phyloP scores from a whole-genome alignment of 1,139 yeast genomes.

The Pichia sp. region DNA sequence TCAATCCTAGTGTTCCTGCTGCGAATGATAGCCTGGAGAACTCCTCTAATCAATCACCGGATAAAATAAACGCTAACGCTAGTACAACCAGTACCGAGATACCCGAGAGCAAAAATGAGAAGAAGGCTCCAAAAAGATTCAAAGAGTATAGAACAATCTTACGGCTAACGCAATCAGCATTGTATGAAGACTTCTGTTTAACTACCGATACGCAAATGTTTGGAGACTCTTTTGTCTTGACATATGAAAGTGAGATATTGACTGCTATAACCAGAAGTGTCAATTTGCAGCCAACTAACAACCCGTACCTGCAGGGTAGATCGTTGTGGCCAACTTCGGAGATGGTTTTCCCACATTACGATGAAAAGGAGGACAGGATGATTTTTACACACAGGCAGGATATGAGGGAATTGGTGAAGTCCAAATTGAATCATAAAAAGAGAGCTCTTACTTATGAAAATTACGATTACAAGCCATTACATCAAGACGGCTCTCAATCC shows the following conservation, averaged over 20 bases:
- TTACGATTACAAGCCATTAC: constrained; percentile 44
- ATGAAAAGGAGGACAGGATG: constrained; percentile 38
- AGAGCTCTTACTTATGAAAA: constrained; percentile 30
- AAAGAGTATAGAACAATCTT: constrained; percentile 72
- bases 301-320: constrained; percentile 54
- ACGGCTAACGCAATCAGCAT: constrained; percentile 73
- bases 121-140: constrained; percentile 36
- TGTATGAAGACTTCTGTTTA: constrained; percentile 79
- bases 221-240: constrained; percentile 70
- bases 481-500: constrained; percentile 67
- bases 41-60: not conserved
- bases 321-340: constrained; percentile 44
- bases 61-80: not conserved
- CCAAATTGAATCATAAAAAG: constrained; percentile 1
- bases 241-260: constrained; percentile 80
- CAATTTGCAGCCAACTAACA: constrained; percentile 66
- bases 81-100: not conserved
- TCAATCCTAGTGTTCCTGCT: not conserved
- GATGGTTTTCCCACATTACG: constrained; percentile 39
- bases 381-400: constrained; percentile 47
- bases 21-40: not conserved
- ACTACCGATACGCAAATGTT: constrained; percentile 78
- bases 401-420: constrained; percentile 34
- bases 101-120: not conserved
- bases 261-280: constrained; percentile 73